Evolutionary conservation across 305 asterid species (phyloP).

Genomic region (Solanum hybrid): DNA sequence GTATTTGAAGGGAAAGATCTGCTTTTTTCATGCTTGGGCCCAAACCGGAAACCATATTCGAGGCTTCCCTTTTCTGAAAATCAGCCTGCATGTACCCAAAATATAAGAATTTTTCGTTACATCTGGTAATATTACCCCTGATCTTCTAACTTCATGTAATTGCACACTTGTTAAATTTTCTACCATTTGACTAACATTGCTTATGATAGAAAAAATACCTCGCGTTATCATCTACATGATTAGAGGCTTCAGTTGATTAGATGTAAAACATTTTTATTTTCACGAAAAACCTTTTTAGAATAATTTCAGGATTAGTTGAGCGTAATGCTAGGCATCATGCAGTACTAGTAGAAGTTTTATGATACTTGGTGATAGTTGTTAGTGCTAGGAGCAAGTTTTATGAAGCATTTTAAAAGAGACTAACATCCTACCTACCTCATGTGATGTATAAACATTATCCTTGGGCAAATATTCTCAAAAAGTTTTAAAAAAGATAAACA

Average conservation of each 20-base stretch:
- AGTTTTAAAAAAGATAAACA: neutral
- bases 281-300: neutral
- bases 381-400: neutral
- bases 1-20: slow-evolving; percentile 65
- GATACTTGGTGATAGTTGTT: neutral
- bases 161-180: neutral
- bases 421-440: neutral
- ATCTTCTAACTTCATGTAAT: neutral
- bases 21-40: slow-evolving; percentile 24
- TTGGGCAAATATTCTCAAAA: neutral
- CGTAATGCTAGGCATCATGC: neutral
- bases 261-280: neutral
- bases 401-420: neutral
- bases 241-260: neutral
- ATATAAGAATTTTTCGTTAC: neutral
- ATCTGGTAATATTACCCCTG: neutral
- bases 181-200: neutral
- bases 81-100: slow-evolving; percentile 33
- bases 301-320: neutral
- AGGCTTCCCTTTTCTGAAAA: slow-evolving; percentile 21
- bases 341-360: neutral
- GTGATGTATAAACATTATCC: neutral
- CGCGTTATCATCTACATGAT: neutral
- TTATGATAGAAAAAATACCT: neutral
- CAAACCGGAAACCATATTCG: slow-evolving; percentile 17